phyloP scores from a whole-genome alignment of 257 asterid genomes.

The Nicotiana benthamiana region DNA sequence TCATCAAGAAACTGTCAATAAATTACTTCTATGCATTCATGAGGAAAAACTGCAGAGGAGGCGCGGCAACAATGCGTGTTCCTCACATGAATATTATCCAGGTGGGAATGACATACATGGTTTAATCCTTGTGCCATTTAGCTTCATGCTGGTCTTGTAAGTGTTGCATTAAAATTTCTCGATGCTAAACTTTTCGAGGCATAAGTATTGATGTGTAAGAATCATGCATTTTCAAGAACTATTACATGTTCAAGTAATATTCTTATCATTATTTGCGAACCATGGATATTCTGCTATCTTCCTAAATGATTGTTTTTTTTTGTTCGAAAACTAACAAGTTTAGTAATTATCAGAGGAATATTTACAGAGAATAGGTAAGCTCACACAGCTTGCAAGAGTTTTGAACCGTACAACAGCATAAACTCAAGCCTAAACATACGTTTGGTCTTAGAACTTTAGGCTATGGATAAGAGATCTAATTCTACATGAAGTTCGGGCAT shows the following conservation, averaged over 20 bases:
- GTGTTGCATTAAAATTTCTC: not conserved
- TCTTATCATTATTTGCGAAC: not conserved
- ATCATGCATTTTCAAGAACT: not conserved
- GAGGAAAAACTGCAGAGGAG: constrained; percentile 92
- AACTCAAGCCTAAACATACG: too few species aligned
- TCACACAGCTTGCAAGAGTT: too few species aligned
- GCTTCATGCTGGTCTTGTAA: not conserved
- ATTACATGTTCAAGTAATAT: not conserved
- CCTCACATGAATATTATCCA: constrained; percentile 78
- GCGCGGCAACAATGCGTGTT: constrained; percentile 84
- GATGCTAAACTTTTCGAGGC: not conserved
- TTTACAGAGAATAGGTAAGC: too few species aligned
- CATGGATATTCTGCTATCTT: not conserved
- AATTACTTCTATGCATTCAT: constrained; percentile 83
- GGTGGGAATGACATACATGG: constrained; percentile 89
- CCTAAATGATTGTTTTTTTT: not conserved
- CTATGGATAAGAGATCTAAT: too few species aligned
- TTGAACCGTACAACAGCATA: too few species aligned
- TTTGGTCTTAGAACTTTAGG: too few species aligned
- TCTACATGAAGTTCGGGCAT: too few species aligned
- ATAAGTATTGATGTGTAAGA: not conserved
- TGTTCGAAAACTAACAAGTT: too few species aligned
- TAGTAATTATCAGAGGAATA: too few species aligned
- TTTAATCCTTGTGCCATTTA: constrained; percentile 27
- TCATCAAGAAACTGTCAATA: constrained; percentile 65